Evolutionary conservation across 192 early-diverging fungal genomes (phyloP).

Genomic region (Rhizophagus sp.): DNA sequence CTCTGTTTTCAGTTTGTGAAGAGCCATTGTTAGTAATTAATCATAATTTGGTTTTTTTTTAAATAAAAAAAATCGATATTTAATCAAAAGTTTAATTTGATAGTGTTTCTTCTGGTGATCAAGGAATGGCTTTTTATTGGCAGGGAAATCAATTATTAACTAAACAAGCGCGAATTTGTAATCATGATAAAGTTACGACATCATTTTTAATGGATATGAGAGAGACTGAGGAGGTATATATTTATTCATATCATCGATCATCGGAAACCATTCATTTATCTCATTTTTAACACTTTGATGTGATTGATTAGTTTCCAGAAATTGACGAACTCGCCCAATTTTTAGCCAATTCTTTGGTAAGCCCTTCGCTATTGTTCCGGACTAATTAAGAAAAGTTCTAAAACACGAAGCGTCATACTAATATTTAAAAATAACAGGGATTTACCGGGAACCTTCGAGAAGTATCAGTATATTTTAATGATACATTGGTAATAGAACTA

Average conservation of each 20-base stretch:
- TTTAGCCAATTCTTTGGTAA: slow-evolving; percentile 59
- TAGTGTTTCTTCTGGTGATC: slow-evolving; percentile 68
- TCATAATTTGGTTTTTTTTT: not conserved
- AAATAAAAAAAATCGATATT: not conserved
- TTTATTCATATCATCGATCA: not conserved
- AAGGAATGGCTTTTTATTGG: slow-evolving; percentile 91
- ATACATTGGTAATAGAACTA: slow-evolving; percentile 56
- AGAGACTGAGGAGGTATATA: slow-evolving; percentile 58
- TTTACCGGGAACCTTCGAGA: slow-evolving; percentile 75
- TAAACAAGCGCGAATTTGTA: slow-evolving; percentile 59
- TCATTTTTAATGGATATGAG: slow-evolving; percentile 76
- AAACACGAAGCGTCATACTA: not conserved
- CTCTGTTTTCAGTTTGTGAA: slow-evolving; percentile 86
- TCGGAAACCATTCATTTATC: no score
- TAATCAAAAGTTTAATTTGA: not conserved
- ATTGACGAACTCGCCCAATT: slow-evolving; percentile 65
- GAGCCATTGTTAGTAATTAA: slow-evolving; percentile 70
- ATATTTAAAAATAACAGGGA: slow-evolving; percentile 52
- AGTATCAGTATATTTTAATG: slow-evolving; percentile 68
- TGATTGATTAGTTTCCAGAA: slow-evolving; percentile 44
- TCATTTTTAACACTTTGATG: not conserved
- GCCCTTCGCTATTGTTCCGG: no score
- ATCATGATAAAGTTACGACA: slow-evolving; percentile 61
- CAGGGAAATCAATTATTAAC: slow-evolving; percentile 85
- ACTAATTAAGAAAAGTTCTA: not conserved